Percentiles rank a stretch among this genome's conserved stretches.
phyloP scores from a whole-genome alignment of 768 basidiomycete species.

The Mycena metata region DNA sequence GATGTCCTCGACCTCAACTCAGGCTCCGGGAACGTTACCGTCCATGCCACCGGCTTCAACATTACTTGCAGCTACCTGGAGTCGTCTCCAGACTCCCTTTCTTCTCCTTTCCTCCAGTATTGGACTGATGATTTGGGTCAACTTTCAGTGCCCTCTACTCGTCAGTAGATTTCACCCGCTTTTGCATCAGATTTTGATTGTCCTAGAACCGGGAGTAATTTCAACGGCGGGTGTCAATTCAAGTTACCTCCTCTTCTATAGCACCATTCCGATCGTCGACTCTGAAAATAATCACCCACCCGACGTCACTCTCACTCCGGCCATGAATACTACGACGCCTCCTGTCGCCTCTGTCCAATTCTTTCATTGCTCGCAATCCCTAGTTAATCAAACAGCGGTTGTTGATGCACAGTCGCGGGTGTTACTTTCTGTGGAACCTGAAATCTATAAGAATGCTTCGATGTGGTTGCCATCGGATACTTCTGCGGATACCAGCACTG shows the following conservation, averaged over 20 bases:
- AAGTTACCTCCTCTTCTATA: too few species aligned
- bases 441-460: background rate
- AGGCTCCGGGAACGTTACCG: slow-evolving; percentile 2
- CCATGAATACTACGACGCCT: background rate
- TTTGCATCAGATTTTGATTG: too few species aligned
- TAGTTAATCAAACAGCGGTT: slow-evolving; percentile 1
- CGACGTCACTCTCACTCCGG: background rate
- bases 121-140: too few species aligned
- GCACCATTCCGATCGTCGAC: slow-evolving; percentile 15
- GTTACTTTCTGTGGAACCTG: background rate
- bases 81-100: background rate
- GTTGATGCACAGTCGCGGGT: slow-evolving; percentile 16
- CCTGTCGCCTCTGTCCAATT: background rate
- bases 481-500: background rate
- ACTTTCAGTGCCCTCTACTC: background rate
- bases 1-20: background rate
- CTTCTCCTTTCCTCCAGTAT: too few species aligned
- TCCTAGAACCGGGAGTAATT: too few species aligned
- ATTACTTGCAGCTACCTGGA: slow-evolving; percentile 6
- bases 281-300: background rate
- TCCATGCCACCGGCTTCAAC: slow-evolving; percentile 2
- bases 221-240: too few species aligned
- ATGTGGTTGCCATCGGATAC: slow-evolving; percentile 13
- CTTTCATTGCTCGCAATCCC: slow-evolving; percentile 1
- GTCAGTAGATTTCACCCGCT: background rate